Percentiles rank a stretch among this genome's conserved stretches.
These are phyloP conservation scores for Lippia alba DNA, from an alignment of 305 asterid genomes.

Conservation along the genomic window DNA sequence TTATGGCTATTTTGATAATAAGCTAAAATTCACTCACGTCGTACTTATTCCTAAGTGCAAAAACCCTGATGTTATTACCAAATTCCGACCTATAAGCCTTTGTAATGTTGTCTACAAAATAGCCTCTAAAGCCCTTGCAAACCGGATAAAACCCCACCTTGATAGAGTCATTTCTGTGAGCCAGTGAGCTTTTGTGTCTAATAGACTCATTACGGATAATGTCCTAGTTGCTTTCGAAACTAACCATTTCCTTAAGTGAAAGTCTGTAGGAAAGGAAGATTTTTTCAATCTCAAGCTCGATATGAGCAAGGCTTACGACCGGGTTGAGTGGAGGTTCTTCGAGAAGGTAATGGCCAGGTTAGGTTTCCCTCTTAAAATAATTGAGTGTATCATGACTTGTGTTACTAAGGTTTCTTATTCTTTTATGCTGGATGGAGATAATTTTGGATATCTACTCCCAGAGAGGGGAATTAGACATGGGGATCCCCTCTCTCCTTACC, in stretches of 20 bases:
- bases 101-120: background rate
- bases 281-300: too few relatives aligned
- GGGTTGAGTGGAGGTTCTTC: background rate
- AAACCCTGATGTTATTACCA: background rate
- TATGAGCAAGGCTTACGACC: background rate
- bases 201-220: background rate
- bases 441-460: background rate
- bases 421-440: background rate
- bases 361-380: background rate
- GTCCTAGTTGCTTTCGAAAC: background rate
- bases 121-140: background rate
- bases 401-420: background rate
- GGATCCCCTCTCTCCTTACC: too few relatives aligned
- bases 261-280: background rate
- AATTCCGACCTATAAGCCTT: background rate
- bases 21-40: background rate
- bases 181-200: background rate
- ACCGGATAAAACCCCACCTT: background rate
- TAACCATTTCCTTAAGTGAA: background rate
- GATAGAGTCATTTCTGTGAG: background rate
- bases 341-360: background rate
- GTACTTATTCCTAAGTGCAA: background rate
- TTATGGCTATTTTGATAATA: too few relatives aligned
- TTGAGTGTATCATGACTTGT: background rate
- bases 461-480: background rate